phyloP scores from a whole-genome alignment of 306 rosid genomes.

The Fragaria nilgerrensis region DNA sequence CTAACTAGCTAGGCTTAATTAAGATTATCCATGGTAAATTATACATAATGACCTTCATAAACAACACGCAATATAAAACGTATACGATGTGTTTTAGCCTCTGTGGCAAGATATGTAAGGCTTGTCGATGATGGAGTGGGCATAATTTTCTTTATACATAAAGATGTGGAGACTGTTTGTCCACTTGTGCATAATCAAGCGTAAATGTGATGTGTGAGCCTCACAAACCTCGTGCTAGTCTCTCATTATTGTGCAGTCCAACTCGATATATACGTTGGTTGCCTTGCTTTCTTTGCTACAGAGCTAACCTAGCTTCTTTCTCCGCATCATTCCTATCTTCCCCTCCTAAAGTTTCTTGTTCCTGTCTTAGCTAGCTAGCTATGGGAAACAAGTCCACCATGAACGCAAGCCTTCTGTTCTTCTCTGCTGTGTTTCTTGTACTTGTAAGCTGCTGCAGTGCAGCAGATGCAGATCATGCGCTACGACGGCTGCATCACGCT shows the following conservation, averaged over 20 bases:
- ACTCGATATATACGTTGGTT: neutral
- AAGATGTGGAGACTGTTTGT: neutral
- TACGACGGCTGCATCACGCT: conserved; percentile 30
- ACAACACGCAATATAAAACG: neutral
- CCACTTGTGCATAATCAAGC: neutral
- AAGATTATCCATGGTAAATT: neutral
- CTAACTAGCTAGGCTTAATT: neutral
- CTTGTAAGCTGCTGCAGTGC: neutral
- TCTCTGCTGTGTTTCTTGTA: neutral
- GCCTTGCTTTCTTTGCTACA: neutral
- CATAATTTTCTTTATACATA: neutral
- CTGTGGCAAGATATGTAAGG: neutral
- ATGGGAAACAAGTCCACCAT: neutral
- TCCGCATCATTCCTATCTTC: neutral
- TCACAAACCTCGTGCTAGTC: neutral
- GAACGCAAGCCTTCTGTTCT: neutral
- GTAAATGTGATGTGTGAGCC: neutral
- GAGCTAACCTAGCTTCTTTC: neutral
- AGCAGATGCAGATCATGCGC: conserved; percentile 19
- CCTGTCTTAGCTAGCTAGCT: neutral
- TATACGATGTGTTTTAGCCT: neutral
- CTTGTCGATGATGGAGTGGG: neutral
- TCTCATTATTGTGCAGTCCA: neutral
- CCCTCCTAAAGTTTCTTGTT: neutral
- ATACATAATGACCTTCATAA: neutral